phyloP scores from a whole-genome alignment of 495 filamentous ascomycete species.

The Clohesyomyces aquaticus region DNA sequence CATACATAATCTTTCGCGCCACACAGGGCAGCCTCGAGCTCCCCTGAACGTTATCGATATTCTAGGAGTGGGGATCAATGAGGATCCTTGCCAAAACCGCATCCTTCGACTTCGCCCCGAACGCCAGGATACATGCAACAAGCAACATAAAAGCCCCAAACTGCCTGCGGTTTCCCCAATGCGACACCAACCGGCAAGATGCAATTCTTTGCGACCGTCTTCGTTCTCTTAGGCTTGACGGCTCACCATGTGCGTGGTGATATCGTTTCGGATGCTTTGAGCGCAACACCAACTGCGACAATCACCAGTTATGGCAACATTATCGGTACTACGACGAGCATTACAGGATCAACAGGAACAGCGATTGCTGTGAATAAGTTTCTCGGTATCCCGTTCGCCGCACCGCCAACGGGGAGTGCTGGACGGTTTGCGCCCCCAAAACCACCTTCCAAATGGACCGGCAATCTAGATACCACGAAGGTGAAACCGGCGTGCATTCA shows the following conservation, averaged over 20 bases:
- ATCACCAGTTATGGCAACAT: slow-evolving; percentile 39
- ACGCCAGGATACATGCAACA: not conserved
- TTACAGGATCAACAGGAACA: slow-evolving; percentile 34
- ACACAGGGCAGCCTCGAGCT: not conserved
- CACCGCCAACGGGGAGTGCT: slow-evolving; percentile 37
- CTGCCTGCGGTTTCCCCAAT: not conserved
- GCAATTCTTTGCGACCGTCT: not conserved
- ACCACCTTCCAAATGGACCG: slow-evolving; percentile 28
- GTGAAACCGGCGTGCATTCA: slow-evolving; percentile 49
- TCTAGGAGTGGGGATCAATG: not conserved
- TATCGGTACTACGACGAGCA: slow-evolving; percentile 41
- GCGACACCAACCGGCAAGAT: not conserved
- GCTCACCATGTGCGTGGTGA: not conserved
- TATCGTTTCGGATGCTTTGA: not conserved
- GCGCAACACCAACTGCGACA: slow-evolving; percentile 35
- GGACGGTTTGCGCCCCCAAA: slow-evolving; percentile 47
- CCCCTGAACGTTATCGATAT: not conserved
- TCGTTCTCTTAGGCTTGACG: not conserved
- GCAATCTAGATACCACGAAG: slow-evolving; percentile 41
- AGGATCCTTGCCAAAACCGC: not conserved
- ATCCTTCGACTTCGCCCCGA: not conserved
- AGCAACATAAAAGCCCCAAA: not conserved
- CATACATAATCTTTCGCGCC: not conserved
- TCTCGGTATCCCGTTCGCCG: slow-evolving; percentile 46
- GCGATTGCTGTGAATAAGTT: slow-evolving; percentile 43